Conservation (phyloP, 2,329 filamentous ascomycete species). For the Arachnomyces sp. region DNA sequence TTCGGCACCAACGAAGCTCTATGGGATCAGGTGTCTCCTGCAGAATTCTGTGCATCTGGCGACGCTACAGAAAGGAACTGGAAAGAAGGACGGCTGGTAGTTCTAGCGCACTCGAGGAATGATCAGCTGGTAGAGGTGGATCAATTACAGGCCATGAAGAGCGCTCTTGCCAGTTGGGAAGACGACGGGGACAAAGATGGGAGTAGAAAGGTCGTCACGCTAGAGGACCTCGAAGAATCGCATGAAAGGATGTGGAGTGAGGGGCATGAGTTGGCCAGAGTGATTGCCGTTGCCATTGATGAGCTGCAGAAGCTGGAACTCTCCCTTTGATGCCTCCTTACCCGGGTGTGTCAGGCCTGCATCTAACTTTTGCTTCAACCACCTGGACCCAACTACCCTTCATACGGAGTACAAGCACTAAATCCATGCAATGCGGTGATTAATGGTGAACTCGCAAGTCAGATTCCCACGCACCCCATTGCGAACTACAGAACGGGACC, state of each 20-base stretch:
- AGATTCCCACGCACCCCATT: no score
- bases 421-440: no score
- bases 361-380: no score
- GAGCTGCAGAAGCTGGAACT: conserved; percentile 19
- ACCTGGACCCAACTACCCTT: no score
- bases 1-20: conserved; percentile 31
- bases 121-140: conserved; percentile 34
- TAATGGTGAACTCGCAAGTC: no score
- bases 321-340: not conserved
- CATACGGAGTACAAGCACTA: no score
- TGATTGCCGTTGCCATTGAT: conserved; percentile 25
- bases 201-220: conserved; percentile 32
- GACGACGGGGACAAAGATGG: conserved; percentile 32
- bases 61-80: conserved; percentile 26
- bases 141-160: conserved; percentile 38
- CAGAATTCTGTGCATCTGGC: conserved; percentile 19
- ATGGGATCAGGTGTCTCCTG: conserved; percentile 35
- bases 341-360: no score
- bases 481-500: no score
- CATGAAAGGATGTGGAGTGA: conserved; percentile 37
- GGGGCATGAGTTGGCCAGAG: conserved; percentile 32
- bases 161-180: conserved; percentile 45
- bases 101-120: conserved; percentile 34
- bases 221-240: conserved; percentile 28
- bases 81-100: conserved; percentile 25